These are phyloP conservation scores for Tulasnella sp. DNA, from an alignment of 768 basidiomycete genomes.

Conservation along the genomic window DNA sequence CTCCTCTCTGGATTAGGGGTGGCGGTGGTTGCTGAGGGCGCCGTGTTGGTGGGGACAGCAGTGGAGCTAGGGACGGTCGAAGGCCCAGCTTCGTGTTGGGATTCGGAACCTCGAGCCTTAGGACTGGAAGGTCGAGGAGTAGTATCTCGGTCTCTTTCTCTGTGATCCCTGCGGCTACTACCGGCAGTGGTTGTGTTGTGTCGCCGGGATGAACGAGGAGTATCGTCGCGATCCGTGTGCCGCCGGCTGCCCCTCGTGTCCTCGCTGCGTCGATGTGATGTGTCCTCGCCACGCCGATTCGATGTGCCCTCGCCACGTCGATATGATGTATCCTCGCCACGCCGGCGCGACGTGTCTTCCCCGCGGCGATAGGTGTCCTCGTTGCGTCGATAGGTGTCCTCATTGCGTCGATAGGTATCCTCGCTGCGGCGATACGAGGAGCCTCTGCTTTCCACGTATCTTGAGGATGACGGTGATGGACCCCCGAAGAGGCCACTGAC, in stretches of 20 bases:
- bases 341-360: neutral
- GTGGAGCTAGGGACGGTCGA: neutral
- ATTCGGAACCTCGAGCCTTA: neutral
- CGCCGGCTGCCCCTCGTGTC: neutral
- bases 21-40: neutral
- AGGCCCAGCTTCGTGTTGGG: neutral
- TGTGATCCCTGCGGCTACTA: neutral
- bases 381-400: neutral
- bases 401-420: neutral
- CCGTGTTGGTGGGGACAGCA: neutral
- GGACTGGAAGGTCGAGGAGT: neutral
- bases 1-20: neutral
- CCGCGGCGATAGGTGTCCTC: neutral
- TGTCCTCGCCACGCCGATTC: neutral
- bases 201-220: neutral
- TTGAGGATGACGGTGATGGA: neutral
- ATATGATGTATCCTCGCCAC: neutral
- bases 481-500: neutral
- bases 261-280: neutral
- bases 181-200: neutral
- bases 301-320: neutral
- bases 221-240: neutral
- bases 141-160: neutral
- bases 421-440: neutral
- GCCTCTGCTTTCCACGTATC: neutral